These are phyloP conservation scores for Hypoxylon trugodes DNA, from an alignment of 495 filamentous ascomycete genomes.

Conservation along the genomic window DNA sequence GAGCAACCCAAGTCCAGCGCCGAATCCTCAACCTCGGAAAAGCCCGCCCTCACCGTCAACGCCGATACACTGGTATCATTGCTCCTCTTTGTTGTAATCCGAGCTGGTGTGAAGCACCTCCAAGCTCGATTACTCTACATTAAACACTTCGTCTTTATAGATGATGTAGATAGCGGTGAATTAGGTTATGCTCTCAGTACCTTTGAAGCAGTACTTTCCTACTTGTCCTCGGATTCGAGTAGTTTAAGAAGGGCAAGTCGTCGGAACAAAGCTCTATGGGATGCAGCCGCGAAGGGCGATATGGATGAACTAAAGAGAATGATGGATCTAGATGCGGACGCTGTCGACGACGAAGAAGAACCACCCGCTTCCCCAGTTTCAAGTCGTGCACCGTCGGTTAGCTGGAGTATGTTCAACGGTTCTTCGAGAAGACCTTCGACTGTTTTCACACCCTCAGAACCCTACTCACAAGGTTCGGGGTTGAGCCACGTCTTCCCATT, in stretches of 20 bases:
- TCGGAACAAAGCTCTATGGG: conserved; percentile 88
- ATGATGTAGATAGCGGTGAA: conserved; percentile 96
- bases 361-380: conserved; percentile 47
- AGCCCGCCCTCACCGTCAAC: conserved; percentile 79
- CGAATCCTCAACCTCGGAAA: conserved; percentile 45
- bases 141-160: conserved; percentile 94
- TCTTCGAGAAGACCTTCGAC: conserved; percentile 55
- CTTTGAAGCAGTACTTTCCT: conserved; percentile 92
- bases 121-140: conserved; percentile 91
- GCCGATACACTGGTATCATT: conserved; percentile 95
- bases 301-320: conserved; percentile 78
- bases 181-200: conserved; percentile 97
- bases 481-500: conserved; percentile 92
- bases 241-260: conserved; percentile 83
- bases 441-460: conserved; percentile 53
- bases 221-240: conserved; percentile 83
- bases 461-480: conserved; percentile 65
- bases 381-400: conserved; percentile 49
- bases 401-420: conserved; percentile 56
- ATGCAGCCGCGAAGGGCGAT: conserved; percentile 79
- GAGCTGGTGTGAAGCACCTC: conserved; percentile 86
- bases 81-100: conserved; percentile 90
- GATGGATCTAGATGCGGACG: conserved; percentile 68
- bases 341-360: conserved; percentile 55
- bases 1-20: conserved; percentile 43